Evolutionary conservation across 2,329 filamentous ascomycete genomes (phyloP).

Genomic region (Tolypocladium endophyticum): DNA sequence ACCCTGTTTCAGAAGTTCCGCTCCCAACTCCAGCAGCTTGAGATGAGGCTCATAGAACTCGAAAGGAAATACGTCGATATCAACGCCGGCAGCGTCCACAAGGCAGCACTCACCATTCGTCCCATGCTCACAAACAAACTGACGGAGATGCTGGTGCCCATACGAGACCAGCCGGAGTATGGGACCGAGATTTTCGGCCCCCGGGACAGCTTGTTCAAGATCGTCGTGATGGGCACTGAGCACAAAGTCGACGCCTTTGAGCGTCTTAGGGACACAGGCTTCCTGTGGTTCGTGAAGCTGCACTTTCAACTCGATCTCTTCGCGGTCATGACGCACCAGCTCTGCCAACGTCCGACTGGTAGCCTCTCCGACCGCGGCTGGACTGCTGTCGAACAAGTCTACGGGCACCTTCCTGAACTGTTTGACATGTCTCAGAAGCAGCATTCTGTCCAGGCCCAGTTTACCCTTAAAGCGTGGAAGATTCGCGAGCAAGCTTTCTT

Average conservation of each 20-base stretch:
- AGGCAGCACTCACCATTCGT: slow-evolving; percentile 36
- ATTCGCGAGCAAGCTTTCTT: slow-evolving; percentile 32
- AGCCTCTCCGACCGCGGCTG: slow-evolving; percentile 43
- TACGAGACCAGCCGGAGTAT: slow-evolving; percentile 36
- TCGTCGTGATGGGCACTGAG: slow-evolving; percentile 38
- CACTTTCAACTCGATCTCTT: slow-evolving; percentile 49
- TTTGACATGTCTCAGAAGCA: slow-evolving; percentile 35
- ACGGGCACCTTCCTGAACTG: slow-evolving; percentile 38
- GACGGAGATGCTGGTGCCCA: slow-evolving; percentile 33
- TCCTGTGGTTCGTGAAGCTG: slow-evolving; percentile 43
- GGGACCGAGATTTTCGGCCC: slow-evolving; percentile 36
- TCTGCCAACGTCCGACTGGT: slow-evolving; percentile 37
- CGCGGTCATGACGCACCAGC: slow-evolving; percentile 42
- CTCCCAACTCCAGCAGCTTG: slow-evolving; percentile 29
- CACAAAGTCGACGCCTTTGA: slow-evolving; percentile 34
- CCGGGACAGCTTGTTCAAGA: slow-evolving; percentile 45
- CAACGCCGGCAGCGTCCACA: slow-evolving; percentile 40
- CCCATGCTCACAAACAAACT: slow-evolving; percentile 39
- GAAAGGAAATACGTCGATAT: slow-evolving; percentile 40
- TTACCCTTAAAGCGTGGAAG: slow-evolving; percentile 42
- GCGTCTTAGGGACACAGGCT: slow-evolving; percentile 31
- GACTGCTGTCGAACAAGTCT: slow-evolving; percentile 34
- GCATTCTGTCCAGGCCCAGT: slow-evolving; percentile 33
- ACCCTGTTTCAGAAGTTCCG: slow-evolving; percentile 29
- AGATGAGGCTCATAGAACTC: slow-evolving; percentile 30